Conservation (phyloP, 768 basidiomycete species). For the Galerina marginata region DNA sequence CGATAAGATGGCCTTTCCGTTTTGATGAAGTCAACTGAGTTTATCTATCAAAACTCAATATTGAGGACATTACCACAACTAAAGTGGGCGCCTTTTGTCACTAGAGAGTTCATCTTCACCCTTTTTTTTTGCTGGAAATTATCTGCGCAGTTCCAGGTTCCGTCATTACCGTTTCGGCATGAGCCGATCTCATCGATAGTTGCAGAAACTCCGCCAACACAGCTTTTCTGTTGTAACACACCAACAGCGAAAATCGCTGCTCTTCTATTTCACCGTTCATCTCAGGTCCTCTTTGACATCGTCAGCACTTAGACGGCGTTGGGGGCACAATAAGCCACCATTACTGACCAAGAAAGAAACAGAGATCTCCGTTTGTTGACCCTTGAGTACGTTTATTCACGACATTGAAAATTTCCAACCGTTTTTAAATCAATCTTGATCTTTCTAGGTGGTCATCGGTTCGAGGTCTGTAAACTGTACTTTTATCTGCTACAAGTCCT, state of each 20-base stretch:
- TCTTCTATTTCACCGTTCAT: slow-evolving; percentile 11
- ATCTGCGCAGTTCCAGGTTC: not conserved
- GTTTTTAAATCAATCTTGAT: slow-evolving; percentile 23
- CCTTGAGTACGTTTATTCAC: slow-evolving; percentile 61
- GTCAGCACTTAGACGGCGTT: slow-evolving; percentile 19
- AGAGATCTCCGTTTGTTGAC: slow-evolving; percentile 83
- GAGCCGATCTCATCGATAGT: slow-evolving; percentile 32
- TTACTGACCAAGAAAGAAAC: slow-evolving; percentile 81
- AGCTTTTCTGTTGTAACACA: slow-evolving; percentile 5
- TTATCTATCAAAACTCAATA: not conserved
- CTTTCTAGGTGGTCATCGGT: slow-evolving; percentile 74
- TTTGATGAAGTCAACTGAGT: not conserved
- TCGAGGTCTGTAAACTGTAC: slow-evolving; percentile 56
- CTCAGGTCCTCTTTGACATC: slow-evolving; percentile 14
- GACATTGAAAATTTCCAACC: slow-evolving; percentile 14
- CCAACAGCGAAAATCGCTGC: slow-evolving; percentile 17
- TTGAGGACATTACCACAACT: not conserved
- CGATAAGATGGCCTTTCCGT: slow-evolving; percentile 2
- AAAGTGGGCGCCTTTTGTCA: too few species aligned
- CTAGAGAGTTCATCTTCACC: too few species aligned
- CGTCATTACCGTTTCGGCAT: slow-evolving; percentile 1
- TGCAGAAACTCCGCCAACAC: slow-evolving; percentile 18
- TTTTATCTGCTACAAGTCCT: not conserved
- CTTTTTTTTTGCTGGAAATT: too few species aligned
- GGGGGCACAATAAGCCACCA: slow-evolving; percentile 44